A percentile compares a stretch with the other conserved stretches of the same genome.
Evolutionary conservation across 345 rosid species (phyloP).

Genomic region (Nephelium lappaceum): DNA sequence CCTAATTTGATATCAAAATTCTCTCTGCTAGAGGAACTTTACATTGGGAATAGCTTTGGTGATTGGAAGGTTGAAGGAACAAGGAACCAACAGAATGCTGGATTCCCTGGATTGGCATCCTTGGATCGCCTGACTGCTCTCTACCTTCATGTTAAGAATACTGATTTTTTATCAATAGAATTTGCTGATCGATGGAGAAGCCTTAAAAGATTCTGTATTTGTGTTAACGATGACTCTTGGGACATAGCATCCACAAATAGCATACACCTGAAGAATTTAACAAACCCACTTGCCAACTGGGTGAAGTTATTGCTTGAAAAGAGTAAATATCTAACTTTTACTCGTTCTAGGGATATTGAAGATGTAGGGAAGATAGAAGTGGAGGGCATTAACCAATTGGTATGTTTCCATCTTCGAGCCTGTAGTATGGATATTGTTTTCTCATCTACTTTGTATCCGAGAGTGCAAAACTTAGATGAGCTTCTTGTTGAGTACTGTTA

Average conservation of each 20-base stretch:
- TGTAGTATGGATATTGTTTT: constrained; percentile 5
- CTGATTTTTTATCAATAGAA: neutral
- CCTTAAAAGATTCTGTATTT: constrained; percentile 6
- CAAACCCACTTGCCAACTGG: neutral
- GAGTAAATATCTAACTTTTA: neutral
- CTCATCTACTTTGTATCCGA: neutral
- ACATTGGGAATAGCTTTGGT: constrained; percentile 26
- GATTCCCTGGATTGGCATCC: constrained; percentile 23
- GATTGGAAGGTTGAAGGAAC: constrained; percentile 31
- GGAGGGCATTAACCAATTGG: neutral
- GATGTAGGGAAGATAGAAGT: neutral
- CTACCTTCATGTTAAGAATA: constrained; percentile 14
- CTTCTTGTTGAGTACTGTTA: constrained; percentile 11
- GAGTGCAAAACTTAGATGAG: neutral
- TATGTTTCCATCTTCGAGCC: neutral
- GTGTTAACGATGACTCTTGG: constrained; percentile 12
- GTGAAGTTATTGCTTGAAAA: constrained; percentile 2
- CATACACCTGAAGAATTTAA: constrained; percentile 11
- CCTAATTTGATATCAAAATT: constrained; percentile 32
- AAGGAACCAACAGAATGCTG: neutral
- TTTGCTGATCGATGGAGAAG: constrained; percentile 7
- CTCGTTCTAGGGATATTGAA: neutral
- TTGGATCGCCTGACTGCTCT: constrained; percentile 21
- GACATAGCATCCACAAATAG: constrained; percentile 10
- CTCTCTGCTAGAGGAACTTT: constrained; percentile 34